These are phyloP conservation scores for Xylaria castorea DNA, from an alignment of 495 filamentous ascomycete genomes.

Conservation along the genomic window DNA sequence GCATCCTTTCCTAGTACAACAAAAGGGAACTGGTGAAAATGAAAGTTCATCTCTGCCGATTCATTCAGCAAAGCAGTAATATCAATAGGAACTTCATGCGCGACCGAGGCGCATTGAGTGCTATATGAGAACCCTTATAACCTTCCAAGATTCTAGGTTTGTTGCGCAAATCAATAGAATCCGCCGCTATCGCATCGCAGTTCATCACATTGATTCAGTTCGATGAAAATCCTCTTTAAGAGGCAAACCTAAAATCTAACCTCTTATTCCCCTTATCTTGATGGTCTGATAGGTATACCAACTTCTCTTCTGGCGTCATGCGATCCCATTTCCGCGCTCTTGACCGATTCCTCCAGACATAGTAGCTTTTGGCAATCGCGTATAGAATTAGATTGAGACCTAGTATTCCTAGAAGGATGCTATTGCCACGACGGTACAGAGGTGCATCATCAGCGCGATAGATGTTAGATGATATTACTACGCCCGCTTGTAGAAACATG, in stretches of 20 bases:
- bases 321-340: conserved; percentile 51
- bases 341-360: conserved; percentile 62
- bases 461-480: conserved; percentile 61
- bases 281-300: conserved; percentile 69
- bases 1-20: not conserved
- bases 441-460: conserved; percentile 72
- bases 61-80: too few relatives aligned
- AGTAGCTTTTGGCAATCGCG: conserved; percentile 65
- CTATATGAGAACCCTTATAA: not conserved
- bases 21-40: too few relatives aligned
- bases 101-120: not conserved
- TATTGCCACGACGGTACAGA: conserved; percentile 70
- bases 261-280: conserved; percentile 75
- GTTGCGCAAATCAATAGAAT: not conserved
- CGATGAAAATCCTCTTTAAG: conserved; percentile 27
- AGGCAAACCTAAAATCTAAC: conserved; percentile 62
- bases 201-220: not conserved
- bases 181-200: not conserved
- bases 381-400: conserved; percentile 63
- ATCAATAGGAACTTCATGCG: not conserved
- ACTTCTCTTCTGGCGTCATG: conserved; percentile 67
- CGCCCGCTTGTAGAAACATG: conserved; percentile 73
- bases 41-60: too few relatives aligned
- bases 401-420: conserved; percentile 63
- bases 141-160: not conserved